Evolutionary conservation across 768 basidiomycete species (phyloP), one percentile per base, ranked within the genome.

Genomic region (Trametes elegans): DNA sequence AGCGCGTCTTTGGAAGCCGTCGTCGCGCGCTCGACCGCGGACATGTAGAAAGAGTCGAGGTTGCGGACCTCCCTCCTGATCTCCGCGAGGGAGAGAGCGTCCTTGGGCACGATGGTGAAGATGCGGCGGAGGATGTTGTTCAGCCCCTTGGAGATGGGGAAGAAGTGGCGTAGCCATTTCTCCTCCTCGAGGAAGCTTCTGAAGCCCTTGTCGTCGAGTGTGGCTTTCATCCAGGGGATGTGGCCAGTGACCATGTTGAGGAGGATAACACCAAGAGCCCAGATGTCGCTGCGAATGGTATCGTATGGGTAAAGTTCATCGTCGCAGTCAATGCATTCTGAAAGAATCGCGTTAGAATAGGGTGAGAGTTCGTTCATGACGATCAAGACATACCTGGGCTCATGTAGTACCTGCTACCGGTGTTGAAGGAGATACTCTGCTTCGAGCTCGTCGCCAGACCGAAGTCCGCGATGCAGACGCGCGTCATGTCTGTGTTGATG

Each of bases 211-310:
- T 93, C 90, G 26, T 71, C 77, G 57, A 74, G 75, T 61, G 76
- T 80, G 3, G 90, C 89, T 61, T 80, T 78, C 48, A 79, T 75
- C 93, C 92, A 94, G 10, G 89, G 88, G 61, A 84, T 85, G 23
- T 87, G 79, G 16, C 85, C 85, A 50, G 85, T 85, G 42, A 88
- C 82, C 73, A 96, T 81, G 69, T 92, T 94, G 61, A 87, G 78
- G 50, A 96, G 78, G 59, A 96, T 88, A 58, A 96, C 79, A 18
- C 87, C 88, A 21, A 89, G 69, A 7, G 87, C 77, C 88, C 88
- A 89, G 55, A 88, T 77, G 59, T 89, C 87, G 76, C 80, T 86
- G 50, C 79, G 74, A 10, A 76, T 73, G 46, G 85, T 83, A 27
- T 81, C 81, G 71, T 89, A 78, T 57, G 69, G 63, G 66, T 77